A percentile compares a stretch with the other conserved stretches of the same genome.
Evolutionary conservation across 2,329 filamentous ascomycete species (phyloP).

Genomic region (Penicillium sclerotiorum): DNA sequence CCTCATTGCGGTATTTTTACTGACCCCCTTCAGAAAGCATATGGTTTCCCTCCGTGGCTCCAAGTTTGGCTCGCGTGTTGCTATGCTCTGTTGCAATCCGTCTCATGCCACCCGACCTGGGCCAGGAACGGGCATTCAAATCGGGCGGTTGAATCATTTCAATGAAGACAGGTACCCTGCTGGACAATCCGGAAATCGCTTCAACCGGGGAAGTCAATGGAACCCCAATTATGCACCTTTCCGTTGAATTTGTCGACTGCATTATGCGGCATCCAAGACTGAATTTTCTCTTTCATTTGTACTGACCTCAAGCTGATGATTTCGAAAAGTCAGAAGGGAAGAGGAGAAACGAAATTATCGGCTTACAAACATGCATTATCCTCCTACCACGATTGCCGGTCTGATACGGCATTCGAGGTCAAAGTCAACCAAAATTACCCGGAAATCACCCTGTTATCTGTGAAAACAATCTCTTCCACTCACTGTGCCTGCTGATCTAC

Average conservation of each 20-base stretch:
- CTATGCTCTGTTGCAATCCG: conserved; percentile 98
- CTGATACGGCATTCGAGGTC: too few relatives aligned
- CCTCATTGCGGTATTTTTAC: background rate
- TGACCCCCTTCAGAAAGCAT: conserved; percentile 83
- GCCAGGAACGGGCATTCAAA: conserved; percentile 71
- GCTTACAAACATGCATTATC: too few relatives aligned
- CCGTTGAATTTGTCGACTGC: conserved; percentile 28
- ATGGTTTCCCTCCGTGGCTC: conserved; percentile 98
- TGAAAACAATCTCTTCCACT: conserved; percentile 13
- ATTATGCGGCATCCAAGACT: background rate
- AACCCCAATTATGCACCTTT: conserved; percentile 39
- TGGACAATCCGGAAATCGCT: conserved; percentile 45
- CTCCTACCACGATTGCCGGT: too few relatives aligned
- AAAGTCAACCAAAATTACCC: conserved; percentile 2
- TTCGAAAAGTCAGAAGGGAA: background rate
- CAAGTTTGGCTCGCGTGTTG: conserved; percentile 96
- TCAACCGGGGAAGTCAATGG: conserved; percentile 42
- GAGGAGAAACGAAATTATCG: background rate
- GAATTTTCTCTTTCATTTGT: background rate
- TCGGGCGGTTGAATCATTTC: conserved; percentile 61
- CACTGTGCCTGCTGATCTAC: conserved; percentile 20
- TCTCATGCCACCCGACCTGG: conserved; percentile 86
- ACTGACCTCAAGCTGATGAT: background rate
- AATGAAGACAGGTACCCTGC: conserved; percentile 39
- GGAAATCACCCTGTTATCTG: conserved; percentile 5